These are phyloP conservation scores for Echinochloa phyllopogon DNA, from an alignment of 176 grass and related monocot species.

Conservation along the genomic window DNA sequence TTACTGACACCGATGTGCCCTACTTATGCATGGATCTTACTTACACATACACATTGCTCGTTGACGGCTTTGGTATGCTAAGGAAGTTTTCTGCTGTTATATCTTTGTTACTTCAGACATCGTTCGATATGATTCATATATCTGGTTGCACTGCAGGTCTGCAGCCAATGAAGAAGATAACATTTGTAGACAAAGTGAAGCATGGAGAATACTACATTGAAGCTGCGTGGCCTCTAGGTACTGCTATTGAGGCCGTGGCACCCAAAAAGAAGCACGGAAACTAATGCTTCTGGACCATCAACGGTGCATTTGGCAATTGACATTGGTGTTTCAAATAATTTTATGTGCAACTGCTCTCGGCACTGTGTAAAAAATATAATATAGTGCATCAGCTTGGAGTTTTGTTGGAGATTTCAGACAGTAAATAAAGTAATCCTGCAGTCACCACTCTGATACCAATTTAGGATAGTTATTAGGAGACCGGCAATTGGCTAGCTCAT, in stretches of 20 bases:
- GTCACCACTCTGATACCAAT: too few species aligned
- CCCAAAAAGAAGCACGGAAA: background rate
- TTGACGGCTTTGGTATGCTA: background rate
- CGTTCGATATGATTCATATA: background rate
- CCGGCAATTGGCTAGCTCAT: background rate
- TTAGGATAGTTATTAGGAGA: background rate
- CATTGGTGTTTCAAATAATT: background rate
- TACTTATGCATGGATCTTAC: constrained; percentile 31
- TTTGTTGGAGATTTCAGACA: background rate
- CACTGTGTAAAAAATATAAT: background rate
- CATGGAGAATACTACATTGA: constrained; percentile 33
- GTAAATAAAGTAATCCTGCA: background rate
- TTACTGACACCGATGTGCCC: background rate
- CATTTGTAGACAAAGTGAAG: constrained; percentile 24
- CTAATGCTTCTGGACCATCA: too few species aligned
- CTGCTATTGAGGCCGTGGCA: constrained; percentile 28
- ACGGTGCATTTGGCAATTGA: background rate
- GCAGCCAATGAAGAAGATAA: constrained; percentile 16
- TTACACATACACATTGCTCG: constrained; percentile 6
- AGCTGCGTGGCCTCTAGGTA: constrained; percentile 22
- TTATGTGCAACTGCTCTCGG: background rate
- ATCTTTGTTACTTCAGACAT: background rate
- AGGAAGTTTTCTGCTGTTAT: background rate
- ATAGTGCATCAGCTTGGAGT: background rate
- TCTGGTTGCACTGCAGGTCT: background rate